Percentiles rank a stretch among this genome's conserved stretches.
Evolutionary conservation across 805 yeast species (phyloP).

Genomic region (Candida hungchunana): DNA sequence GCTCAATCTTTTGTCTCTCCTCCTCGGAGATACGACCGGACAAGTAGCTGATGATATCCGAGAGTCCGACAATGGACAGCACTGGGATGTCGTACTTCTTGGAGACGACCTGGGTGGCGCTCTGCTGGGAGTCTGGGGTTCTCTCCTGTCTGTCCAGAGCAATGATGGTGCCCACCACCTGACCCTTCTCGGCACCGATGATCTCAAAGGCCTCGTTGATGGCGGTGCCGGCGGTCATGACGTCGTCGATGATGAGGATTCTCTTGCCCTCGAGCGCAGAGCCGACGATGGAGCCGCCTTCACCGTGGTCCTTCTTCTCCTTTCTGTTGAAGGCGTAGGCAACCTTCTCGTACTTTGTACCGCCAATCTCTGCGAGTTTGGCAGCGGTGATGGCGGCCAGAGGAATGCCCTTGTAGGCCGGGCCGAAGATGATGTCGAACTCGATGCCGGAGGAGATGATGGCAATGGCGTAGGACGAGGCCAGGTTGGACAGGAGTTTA

Average conservation of each 20-base stretch:
- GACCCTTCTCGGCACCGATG: slow-evolving; percentile 64
- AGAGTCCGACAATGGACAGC: slow-evolving; percentile 68
- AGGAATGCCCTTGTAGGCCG: slow-evolving; percentile 97
- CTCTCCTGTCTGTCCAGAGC: slow-evolving; percentile 93
- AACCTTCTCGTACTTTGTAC: slow-evolving; percentile 64
- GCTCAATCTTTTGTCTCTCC: slow-evolving; percentile 52
- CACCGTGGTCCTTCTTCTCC: slow-evolving; percentile 97
- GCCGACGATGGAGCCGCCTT: slow-evolving; percentile 95
- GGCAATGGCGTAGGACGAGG: slow-evolving; percentile 84
- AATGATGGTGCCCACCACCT: slow-evolving; percentile 77
- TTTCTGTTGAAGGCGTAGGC: slow-evolving; percentile 96
- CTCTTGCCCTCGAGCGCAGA: slow-evolving; percentile 64
- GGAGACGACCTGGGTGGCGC: slow-evolving; percentile 81
- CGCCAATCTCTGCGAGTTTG: slow-evolving; percentile 86
- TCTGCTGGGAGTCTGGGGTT: slow-evolving; percentile 60
- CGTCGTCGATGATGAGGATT: slow-evolving; percentile 89
- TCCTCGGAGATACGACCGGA: slow-evolving; percentile 51
- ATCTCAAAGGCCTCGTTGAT: slow-evolving; percentile 89
- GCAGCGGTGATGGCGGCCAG: slow-evolving; percentile 90
- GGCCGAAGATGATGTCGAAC: slow-evolving; percentile 92
- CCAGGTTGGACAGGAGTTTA: slow-evolving; percentile 69
- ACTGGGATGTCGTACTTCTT: slow-evolving; percentile 78
- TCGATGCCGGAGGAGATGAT: slow-evolving; percentile 77
- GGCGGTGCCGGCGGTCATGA: slow-evolving; percentile 98
- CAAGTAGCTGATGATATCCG: slow-evolving; percentile 67